Evolutionary conservation across 371 early-diverging fungal genomes (phyloP).

Genomic region (Rhizopus stolonifer): DNA sequence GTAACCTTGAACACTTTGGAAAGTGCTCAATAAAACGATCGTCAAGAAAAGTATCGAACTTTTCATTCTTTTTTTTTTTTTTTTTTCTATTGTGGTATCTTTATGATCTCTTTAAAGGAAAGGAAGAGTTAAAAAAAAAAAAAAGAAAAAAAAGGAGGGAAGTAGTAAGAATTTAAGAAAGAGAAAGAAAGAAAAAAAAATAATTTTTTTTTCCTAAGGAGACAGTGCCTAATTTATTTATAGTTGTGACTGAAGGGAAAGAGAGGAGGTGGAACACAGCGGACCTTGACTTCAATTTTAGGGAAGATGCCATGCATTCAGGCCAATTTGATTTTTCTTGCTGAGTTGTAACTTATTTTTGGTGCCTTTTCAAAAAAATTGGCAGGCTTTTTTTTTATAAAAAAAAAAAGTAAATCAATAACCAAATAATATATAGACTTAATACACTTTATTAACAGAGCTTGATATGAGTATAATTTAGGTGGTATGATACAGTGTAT

Average conservation of each 20-base stretch:
- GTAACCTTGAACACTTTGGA: slow-evolving; percentile 17
- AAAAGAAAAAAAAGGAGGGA: slow-evolving; percentile 1
- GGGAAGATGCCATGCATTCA: no score
- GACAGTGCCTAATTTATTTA: not conserved
- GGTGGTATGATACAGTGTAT: no score
- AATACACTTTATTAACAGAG: no score
- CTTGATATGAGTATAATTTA: no score
- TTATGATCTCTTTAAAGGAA: not conserved
- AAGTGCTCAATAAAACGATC: not conserved
- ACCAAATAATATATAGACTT: no score
- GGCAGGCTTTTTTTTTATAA: no score
- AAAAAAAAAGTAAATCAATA: no score
- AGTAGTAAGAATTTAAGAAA: not conserved
- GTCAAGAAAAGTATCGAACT: slow-evolving; percentile 8
- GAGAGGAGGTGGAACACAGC: no score
- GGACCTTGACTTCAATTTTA: no score
- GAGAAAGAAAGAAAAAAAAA: not conserved
- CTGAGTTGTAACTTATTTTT: no score
- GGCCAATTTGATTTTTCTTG: no score
- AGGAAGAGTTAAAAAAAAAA: not conserved
- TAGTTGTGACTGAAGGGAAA: not conserved
- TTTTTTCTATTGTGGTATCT: not conserved
- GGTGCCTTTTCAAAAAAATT: no score
- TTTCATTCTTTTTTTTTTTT: not conserved
- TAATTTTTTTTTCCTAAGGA: not conserved